Evolutionary conservation across 2,329 filamentous ascomycete genomes (phyloP), one percentile per base, ranked within the genome.

Genomic region (Cryphonectria japonica): DNA sequence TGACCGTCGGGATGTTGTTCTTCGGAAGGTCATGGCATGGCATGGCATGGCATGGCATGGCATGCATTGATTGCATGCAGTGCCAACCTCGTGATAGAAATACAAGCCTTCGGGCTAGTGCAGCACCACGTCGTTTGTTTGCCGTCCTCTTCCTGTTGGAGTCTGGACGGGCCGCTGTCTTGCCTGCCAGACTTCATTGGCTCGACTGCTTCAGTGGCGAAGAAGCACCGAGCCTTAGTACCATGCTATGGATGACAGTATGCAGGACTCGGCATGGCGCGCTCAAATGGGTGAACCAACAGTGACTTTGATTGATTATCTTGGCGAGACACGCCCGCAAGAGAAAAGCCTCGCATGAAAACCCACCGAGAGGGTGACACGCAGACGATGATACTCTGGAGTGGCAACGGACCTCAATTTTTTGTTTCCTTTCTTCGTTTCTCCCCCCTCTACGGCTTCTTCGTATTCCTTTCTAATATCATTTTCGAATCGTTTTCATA

Each of bases 21-120:
- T 32, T 26, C 43, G 50, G 64, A 32, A 32, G 46, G n/a, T 32
- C 34, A 54, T 14, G 16, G 14, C 14, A 34, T 2, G 43, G 63
- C 46, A 37, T 34, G 64, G 26, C 26, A 26, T 26, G 26, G 26
- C 46, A 37, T 34, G 64, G 26, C 26, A 26, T 26, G 26, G 26
- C 46, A 37, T 34, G 64, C 26, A 39, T 57, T 54, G 41, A 66
- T 37, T 66, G 50, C 46, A 37, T 66, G 46, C 63, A 46, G 50
- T 43, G 14, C n/a, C 8, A 8, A 7, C 43, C 43, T 52, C 64
- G 64, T 66, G 64, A 54, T 66, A 34, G 46, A 14, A 19, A n/a
- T 19, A 22, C 14, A 22, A 32, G 22, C 13, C 22, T 22, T 6
- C 29, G 22, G 64, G 64, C 64, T 66, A 66, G 37, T 66, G 64